Conservation (phyloP, 2,329 filamentous ascomycete species). For the Neonectria punicea region DNA sequence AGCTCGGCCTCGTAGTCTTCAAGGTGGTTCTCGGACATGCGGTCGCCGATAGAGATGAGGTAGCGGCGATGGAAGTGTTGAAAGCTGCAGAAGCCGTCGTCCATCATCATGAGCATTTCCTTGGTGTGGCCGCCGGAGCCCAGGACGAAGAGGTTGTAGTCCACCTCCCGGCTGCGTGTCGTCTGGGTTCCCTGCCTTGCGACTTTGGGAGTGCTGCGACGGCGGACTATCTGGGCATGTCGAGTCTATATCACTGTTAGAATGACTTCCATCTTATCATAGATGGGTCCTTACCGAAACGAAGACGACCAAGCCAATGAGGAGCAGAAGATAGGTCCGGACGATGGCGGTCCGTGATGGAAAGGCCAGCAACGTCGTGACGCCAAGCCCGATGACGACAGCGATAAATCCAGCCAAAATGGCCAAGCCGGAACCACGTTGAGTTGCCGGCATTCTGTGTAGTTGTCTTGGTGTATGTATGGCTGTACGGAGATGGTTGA, state of each 20-base stretch:
- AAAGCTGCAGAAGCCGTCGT: constrained; percentile 63
- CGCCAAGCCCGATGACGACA: constrained; percentile 2
- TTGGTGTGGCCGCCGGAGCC: constrained; percentile 95
- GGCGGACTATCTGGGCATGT: constrained; percentile 43
- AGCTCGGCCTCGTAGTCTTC: constrained; percentile 60
- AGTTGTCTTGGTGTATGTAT: not conserved
- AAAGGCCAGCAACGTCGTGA: constrained; percentile 8
- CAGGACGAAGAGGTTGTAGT: constrained; percentile 81
- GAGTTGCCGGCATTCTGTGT: not conserved
- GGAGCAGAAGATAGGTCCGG: constrained; percentile 30
- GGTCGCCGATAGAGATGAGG: constrained; percentile 80
- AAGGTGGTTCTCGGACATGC: constrained; percentile 72
- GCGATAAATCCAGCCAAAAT: constrained; percentile 13
- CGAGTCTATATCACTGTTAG: constrained; percentile 39
- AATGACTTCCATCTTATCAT: not conserved
- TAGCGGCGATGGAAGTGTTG: constrained; percentile 78
- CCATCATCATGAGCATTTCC: constrained; percentile 90
- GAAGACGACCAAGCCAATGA: constrained; percentile 43
- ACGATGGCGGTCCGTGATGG: constrained; percentile 20
- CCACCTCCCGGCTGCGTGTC: constrained; percentile 30
- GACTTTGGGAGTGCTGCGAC: constrained; percentile 28
- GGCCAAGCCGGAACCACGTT: constrained; percentile 11
- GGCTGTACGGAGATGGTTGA: not conserved
- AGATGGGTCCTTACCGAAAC: constrained; percentile 40
- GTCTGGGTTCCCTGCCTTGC: constrained; percentile 26